Conservation (phyloP, 2,329 filamentous ascomycete genomes). For the Ceratocystis colombiana region DNA sequence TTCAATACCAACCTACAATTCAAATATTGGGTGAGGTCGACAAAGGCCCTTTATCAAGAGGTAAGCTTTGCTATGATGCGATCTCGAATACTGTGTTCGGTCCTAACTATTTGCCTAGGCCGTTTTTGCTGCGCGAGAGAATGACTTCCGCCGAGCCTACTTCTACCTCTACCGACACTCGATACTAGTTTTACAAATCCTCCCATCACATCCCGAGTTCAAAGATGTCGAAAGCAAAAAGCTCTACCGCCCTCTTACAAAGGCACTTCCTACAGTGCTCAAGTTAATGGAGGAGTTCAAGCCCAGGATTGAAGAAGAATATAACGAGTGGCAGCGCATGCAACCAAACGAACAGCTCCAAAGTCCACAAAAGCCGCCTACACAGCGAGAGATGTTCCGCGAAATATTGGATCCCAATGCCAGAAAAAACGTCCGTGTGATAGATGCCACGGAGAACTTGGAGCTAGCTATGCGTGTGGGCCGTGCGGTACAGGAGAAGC, state of each 20-base stretch:
- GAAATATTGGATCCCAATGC: slow-evolving; percentile 29
- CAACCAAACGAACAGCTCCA: slow-evolving; percentile 31
- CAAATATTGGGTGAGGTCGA: slow-evolving; percentile 71
- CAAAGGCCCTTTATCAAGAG: slow-evolving; percentile 69
- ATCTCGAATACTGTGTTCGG: not conserved
- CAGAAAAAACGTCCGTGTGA: slow-evolving; percentile 39
- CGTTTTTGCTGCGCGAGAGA: slow-evolving; percentile 72
- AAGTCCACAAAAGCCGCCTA: slow-evolving; percentile 2
- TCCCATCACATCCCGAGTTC: slow-evolving; percentile 66
- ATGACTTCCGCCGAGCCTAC: slow-evolving; percentile 80
- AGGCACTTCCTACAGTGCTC: slow-evolving; percentile 49
- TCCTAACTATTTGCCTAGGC: slow-evolving; percentile 45
- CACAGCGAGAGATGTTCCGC: slow-evolving; percentile 26
- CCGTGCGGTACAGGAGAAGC: slow-evolving; percentile 57
- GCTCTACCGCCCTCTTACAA: slow-evolving; percentile 46
- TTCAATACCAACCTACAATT: slow-evolving; percentile 70
- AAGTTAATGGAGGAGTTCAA: slow-evolving; percentile 67
- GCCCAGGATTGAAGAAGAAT: slow-evolving; percentile 61
- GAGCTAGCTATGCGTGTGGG: slow-evolving; percentile 70
- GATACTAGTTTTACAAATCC: slow-evolving; percentile 64
- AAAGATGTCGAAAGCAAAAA: slow-evolving; percentile 55
- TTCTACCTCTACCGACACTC: slow-evolving; percentile 85
- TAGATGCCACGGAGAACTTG: slow-evolving; percentile 61
- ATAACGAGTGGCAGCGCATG: slow-evolving; percentile 54
- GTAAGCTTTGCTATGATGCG: slow-evolving; percentile 38